A percentile compares a stretch with the other conserved stretches of the same genome.
phyloP scores from a whole-genome alignment of 2,329 filamentous ascomycete genomes.

The Volutella citrinella region DNA sequence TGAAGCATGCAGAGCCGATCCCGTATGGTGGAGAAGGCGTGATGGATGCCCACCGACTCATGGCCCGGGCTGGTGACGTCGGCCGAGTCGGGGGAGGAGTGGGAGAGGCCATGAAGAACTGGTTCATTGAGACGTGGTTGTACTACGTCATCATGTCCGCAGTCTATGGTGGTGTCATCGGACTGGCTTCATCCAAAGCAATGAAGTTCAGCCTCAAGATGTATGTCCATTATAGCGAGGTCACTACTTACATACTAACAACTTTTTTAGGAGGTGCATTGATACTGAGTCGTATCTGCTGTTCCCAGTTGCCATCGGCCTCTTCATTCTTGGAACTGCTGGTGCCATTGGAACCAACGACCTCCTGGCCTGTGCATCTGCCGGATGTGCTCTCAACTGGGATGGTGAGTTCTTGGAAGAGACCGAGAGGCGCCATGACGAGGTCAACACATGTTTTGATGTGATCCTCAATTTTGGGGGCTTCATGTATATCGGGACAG shows the following conservation, averaged over 20 bases:
- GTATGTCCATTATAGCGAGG: slow-evolving; percentile 12
- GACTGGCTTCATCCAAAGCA: slow-evolving; percentile 44
- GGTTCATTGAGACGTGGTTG: slow-evolving; percentile 58
- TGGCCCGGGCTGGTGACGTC: slow-evolving; percentile 32
- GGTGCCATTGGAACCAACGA: slow-evolving; percentile 58
- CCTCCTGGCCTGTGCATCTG: slow-evolving; percentile 58
- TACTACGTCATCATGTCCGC: slow-evolving; percentile 56
- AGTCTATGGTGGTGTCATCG: slow-evolving; percentile 50
- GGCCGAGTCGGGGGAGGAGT: slow-evolving; percentile 51
- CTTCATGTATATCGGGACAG: slow-evolving; percentile 57
- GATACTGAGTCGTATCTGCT: slow-evolving; percentile 53
- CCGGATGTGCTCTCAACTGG: slow-evolving; percentile 60
- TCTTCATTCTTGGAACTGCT: slow-evolving; percentile 57
- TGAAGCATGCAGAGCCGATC: slow-evolving; percentile 48
- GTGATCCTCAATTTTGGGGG: slow-evolving; percentile 58
- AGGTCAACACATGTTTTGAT: slow-evolving; percentile 58
- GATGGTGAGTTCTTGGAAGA: slow-evolving; percentile 58
- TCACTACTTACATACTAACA: background rate
- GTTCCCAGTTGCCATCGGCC: slow-evolving; percentile 48
- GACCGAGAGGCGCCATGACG: slow-evolving; percentile 53
- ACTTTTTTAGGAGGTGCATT: slow-evolving; percentile 45
- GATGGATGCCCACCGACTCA: slow-evolving; percentile 6
- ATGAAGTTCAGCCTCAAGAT: slow-evolving; percentile 41
- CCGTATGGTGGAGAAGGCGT: slow-evolving; percentile 12
- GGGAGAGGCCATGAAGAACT: slow-evolving; percentile 50